Conservation (phyloP, 805 yeast genomes). For the Cyberlindnera mycetangii region DNA sequence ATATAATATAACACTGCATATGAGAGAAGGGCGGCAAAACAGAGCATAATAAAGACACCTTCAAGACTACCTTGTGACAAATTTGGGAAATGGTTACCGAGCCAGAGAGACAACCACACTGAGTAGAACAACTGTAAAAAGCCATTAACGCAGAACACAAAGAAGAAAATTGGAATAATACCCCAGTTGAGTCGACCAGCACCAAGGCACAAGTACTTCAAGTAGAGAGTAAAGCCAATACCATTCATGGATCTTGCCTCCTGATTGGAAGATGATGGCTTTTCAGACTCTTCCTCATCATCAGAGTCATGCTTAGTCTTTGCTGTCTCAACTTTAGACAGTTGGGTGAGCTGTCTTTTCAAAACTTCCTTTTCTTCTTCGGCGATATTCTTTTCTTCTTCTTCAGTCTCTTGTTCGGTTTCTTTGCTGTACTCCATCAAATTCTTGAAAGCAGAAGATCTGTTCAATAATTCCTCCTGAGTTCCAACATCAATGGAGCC, state of each 20-base stretch:
- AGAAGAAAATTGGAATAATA: conserved; percentile 30
- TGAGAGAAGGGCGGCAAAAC: conserved; percentile 45
- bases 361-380: conserved; percentile 30
- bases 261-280: conserved; percentile 17
- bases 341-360: conserved; percentile 19
- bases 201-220: conserved; percentile 42
- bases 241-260: conserved; percentile 23
- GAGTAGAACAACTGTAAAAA: conserved; percentile 57
- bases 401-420: conserved; percentile 31
- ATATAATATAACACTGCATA: conserved; percentile 54
- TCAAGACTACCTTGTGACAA: conserved; percentile 51
- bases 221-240: conserved; percentile 34
- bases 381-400: conserved; percentile 26
- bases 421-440: conserved; percentile 47
- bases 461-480: conserved; percentile 45
- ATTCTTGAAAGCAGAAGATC: conserved; percentile 45
- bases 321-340: conserved; percentile 24
- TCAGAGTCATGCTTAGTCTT: conserved; percentile 27
- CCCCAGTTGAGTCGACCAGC: conserved; percentile 38
- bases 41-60: conserved; percentile 59
- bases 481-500: conserved; percentile 67
- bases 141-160: conserved; percentile 32
- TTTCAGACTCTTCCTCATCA: conserved; percentile 23
- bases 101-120: conserved; percentile 81
- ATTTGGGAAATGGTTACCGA: conserved; percentile 48